Base-by-base conservation (phyloP, 257 asterid genomes). In the Penstemon davidsonii region DNA sequence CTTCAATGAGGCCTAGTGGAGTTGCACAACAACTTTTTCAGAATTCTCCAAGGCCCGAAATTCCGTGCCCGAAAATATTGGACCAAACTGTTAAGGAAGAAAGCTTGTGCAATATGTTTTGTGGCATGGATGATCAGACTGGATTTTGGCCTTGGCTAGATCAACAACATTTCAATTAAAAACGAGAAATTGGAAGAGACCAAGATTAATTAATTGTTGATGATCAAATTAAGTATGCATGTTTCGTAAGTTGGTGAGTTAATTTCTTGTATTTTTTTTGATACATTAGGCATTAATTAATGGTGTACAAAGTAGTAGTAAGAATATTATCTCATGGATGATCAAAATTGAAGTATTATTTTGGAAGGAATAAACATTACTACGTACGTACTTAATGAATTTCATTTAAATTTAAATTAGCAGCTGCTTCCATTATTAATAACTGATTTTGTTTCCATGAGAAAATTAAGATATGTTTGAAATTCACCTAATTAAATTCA, bases 111-210 rank as follows among this genome's bases (percentile, higher is more conserved):
- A 91, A 79, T 61, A 83, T 90, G 95, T 87, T 93, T 55, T 75
- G 86, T 46, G 89, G 88, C 45, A 85, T 90, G 81, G 97, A 93
- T 70, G 97, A 94, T 69, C 97, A 93, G 70, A 77, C 92, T 4
- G 95, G 88, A 61, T 87, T 88, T 81, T 93, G 99, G 99, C 95
- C 99, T 4, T 93, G 99, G 99, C 82, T 93, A 60, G 99, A 93
- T 65, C 88, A 85, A 41, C 96, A 84, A 4, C 85, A 90, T 72
- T 90, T 88, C 88, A 83, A 84, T 73, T 92, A 66, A 75, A 46
- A 18, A 7, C 3, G 65, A 18, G 56, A 59, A 47, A 33, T 10
- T 55, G 41, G 71, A 56, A 43, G 42, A 45, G 64, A 55, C 46
- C 11, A 43, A 25, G 13, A 59, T 58, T 36, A 52, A 62, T 10